phyloP scores from a whole-genome alignment of 768 basidiomycete species.

The Holtermanniella nyarrowii region DNA sequence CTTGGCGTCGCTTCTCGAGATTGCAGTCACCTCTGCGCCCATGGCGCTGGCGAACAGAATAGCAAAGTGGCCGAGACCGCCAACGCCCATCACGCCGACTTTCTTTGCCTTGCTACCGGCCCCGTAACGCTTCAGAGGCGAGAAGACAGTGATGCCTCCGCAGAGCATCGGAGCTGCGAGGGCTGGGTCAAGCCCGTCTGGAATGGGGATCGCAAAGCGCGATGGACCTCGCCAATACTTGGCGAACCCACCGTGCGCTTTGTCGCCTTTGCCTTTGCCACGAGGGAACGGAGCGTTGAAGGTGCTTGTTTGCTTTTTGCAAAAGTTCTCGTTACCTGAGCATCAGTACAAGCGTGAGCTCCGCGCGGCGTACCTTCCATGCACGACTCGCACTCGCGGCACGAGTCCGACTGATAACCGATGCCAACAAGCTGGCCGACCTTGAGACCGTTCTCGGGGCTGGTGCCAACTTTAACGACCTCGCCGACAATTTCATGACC shows the following conservation, averaged over 20 bases:
- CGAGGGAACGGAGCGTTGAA: constrained; percentile 36
- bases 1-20: constrained; percentile 53
- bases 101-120: constrained; percentile 52
- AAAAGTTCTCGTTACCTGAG: constrained; percentile 25
- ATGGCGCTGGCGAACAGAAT: constrained; percentile 49
- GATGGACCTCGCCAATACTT: constrained; percentile 7
- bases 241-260: constrained; percentile 26
- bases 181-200: constrained; percentile 48
- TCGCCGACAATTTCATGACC: constrained; percentile 40
- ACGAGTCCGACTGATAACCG: constrained; percentile 50
- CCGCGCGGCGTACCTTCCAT: constrained; percentile 43
- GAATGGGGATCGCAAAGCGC: constrained; percentile 52
- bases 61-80: constrained; percentile 49
- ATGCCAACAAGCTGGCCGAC: constrained; percentile 54
- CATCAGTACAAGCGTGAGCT: neutral
- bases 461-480: constrained; percentile 35
- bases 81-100: constrained; percentile 51
- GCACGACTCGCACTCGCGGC: constrained; percentile 48
- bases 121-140: constrained; percentile 47
- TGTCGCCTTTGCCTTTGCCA: constrained; percentile 16
- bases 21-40: constrained; percentile 53
- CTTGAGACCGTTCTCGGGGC: constrained; percentile 37
- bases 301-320: constrained; percentile 29
- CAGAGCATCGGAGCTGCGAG: constrained; percentile 57
- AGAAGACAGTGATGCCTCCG: constrained; percentile 56